Conservation (phyloP, 345 rosid genomes). For the Brassica incana region DNA sequence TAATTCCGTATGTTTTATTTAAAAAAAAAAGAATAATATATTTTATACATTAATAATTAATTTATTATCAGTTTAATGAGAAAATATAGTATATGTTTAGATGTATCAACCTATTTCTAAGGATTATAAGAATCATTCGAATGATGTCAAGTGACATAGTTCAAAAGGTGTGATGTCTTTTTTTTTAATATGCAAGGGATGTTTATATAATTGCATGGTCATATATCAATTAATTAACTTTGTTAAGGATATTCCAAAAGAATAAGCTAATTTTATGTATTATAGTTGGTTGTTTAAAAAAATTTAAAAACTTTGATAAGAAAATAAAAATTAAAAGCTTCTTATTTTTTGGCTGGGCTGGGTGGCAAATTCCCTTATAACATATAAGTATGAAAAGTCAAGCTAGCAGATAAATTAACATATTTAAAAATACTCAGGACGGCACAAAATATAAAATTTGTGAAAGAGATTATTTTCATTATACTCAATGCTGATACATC, state of each 20-base stretch:
- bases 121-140: no score
- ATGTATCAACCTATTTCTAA: no score
- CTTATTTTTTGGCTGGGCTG: slow-evolving; percentile 26
- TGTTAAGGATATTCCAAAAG: slow-evolving; percentile 33
- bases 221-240: neutral
- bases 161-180: no score
- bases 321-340: neutral
- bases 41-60: no score
- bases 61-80: no score
- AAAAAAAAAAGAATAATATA: no score
- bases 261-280: slow-evolving; percentile 31
- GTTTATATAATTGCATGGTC: slow-evolving; percentile 12
- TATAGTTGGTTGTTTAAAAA: slow-evolving; percentile 34
- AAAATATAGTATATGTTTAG: no score
- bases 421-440: slow-evolving; percentile 25
- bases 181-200: no score
- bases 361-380: slow-evolving; percentile 18
- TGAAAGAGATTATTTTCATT: neutral
- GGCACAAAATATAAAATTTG: slow-evolving; percentile 3
- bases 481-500: neutral
- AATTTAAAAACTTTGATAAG: neutral
- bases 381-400: slow-evolving; percentile 24
- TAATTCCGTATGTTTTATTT: no score
- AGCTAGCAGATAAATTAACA: slow-evolving; percentile 26
- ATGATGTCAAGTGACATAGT: no score